Evolutionary conservation across 805 yeast species (phyloP), one percentile per base, ranked within the genome.

Genomic region (Metschnikowia similis): DNA sequence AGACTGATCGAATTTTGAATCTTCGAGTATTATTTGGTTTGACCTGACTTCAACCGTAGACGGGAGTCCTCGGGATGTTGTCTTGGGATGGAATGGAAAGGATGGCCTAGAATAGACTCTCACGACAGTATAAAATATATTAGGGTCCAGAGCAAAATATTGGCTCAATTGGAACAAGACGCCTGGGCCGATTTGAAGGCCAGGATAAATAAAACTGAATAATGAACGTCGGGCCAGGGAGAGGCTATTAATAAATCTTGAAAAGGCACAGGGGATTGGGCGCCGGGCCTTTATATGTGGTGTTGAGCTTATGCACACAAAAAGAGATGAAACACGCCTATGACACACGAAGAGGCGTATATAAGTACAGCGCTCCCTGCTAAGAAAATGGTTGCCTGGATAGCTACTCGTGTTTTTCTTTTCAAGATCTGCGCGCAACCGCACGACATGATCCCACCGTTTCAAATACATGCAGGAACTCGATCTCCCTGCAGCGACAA

Each of bases 251-350:
- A 32, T 32, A 41, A 8, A 21, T 17, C 11, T 29, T 11, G 35
- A 35, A 27, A 16, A 26, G 35, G 35, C 13, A 21, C 13, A n/a
- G 26, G 21, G 45, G 37, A 11, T 28, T 21, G 29, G 13, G 26
- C 35, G 6, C 37, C 14, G 37, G n/a, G 31, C 16, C 30, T 32
- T 11, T 32, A 32, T 32, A 21, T 26, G 13, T 28, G 34, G 17
- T 13, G 9, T 8, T 9, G 29, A 26, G 45, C 30, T 17, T 32
- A 41, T 34, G 45, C 45, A 41, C 45, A 41, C 45, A 41, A 41
- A 41, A 13, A 32, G 30, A 14, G 29, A 41, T 41, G 45, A 41
- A 41, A 41, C 45, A 31, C 37, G 45, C 45, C 45, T 41, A 30
- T 32, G 26, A 16, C 45, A 29, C 45, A 14, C 17, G 30, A 30